Base-by-base conservation (phyloP, 371 early-diverging fungal species). In the Apophysomyces elegans region DNA sequence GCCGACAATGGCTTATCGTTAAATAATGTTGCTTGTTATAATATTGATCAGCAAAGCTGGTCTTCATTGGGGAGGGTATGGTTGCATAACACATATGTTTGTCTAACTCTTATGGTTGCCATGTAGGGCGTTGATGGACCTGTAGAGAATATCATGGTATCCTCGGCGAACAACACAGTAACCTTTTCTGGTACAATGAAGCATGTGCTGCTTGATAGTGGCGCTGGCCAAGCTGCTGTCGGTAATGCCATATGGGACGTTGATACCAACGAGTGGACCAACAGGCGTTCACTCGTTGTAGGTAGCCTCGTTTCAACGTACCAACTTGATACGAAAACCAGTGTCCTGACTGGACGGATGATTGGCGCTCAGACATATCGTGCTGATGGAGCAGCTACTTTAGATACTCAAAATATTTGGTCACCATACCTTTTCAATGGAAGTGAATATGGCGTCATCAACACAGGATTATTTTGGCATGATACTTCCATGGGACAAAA, bases 401-500 rank as follows among this genome's bases (percentile, higher is more conserved):
- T 67, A 18, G 47, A 63, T 43, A 35, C 41, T 0, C 43, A 64
- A 14, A 56, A 54, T 14, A n/a, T 26, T 0, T 71, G 67, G 72
- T 26, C 44, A 5, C 65, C 64, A 6, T 64, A 64, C 26, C 6
- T 71, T 7, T 43, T 65, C 16, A 39, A 26, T 21, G 36, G n/a
- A 6, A 69, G 69, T 39, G 58, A 76, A 0, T 37, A 61, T 16
- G 71, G 64, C 0, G 37, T 58, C 0, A 61, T 82, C 1, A 67
- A 67, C n/a, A 50, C 75, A 0, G 83, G 80, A 14, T 65, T 73
- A 0, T 71, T 76, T 54, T 82, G 78, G 78, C 71, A 74, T 45
- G 69, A 75, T 32, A 61, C 67, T 36, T 63, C 70, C 0, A 38
- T 58, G 36, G 65, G 65, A 1, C 47, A 58, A n/a, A 70, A 70